Conservation (phyloP, 1,139 yeast genomes). For the Geotrichum aggregatum region DNA sequence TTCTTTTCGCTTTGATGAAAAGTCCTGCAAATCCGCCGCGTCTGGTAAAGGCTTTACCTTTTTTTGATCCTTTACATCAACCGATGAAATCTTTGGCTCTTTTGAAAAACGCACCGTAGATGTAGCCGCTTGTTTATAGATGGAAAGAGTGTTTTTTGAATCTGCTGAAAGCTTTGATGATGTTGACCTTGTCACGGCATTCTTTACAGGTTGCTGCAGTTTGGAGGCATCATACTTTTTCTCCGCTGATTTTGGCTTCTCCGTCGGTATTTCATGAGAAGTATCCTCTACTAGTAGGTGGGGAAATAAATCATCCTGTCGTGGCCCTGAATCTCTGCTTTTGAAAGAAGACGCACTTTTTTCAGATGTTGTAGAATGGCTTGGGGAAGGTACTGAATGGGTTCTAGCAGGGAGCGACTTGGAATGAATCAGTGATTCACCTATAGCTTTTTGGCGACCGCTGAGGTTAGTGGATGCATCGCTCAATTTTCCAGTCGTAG, state of each 20-base stretch:
- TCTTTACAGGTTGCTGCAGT: neutral
- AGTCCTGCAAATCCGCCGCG: conserved; percentile 1
- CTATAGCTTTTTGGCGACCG: neutral
- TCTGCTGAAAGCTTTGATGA: neutral
- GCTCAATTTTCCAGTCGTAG: neutral
- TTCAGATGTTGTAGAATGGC: neutral
- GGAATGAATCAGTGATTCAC: conserved; percentile 4
- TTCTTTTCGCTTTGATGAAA: too few relatives aligned
- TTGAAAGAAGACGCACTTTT: neutral
- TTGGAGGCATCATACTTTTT: neutral
- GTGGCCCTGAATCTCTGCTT: conserved; percentile 1
- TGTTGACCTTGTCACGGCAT: neutral
- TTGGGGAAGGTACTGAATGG: neutral
- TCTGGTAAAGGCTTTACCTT: conserved; percentile 11
- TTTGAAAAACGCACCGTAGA: neutral
- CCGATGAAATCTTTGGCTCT: neutral
- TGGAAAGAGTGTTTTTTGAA: neutral
- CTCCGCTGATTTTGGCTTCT: neutral
- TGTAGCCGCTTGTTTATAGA: neutral
- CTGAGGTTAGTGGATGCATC: neutral
- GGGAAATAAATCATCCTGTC: conserved; percentile 21
- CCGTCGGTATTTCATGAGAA: neutral
- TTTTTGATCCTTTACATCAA: neutral
- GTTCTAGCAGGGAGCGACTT: conserved; percentile 8
- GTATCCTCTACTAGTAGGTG: conserved; percentile 18